Percentiles rank a stretch among this genome's conserved stretches.
These are phyloP conservation scores for Botrytis fabae DNA, from an alignment of 2,329 filamentous ascomycete species.

Conservation along the genomic window DNA sequence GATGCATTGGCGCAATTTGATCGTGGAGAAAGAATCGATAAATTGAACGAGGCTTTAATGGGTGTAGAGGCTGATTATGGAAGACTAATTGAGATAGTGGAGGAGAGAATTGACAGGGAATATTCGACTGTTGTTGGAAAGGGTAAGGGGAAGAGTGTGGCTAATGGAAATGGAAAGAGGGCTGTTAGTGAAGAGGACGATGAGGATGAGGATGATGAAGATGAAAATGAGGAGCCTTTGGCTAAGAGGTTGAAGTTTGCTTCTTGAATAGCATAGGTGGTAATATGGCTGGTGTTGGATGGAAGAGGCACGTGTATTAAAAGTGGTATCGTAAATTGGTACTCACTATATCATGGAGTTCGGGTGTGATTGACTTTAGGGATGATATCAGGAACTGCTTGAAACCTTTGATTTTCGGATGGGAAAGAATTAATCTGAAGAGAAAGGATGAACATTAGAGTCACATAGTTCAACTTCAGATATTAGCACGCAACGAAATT, in stretches of 20 bases:
- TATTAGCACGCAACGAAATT: neutral
- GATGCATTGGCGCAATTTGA: slow-evolving; percentile 71
- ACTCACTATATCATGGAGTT: slow-evolving; percentile 9
- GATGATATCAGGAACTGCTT: slow-evolving; percentile 15
- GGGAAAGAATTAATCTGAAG: neutral
- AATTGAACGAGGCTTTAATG: slow-evolving; percentile 67
- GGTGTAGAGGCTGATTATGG: slow-evolving; percentile 73
- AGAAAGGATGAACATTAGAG: neutral
- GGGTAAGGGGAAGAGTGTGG: slow-evolving; percentile 1
- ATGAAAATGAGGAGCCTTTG: slow-evolving; percentile 25
- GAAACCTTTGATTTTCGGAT: neutral
- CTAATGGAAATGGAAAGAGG: neutral
- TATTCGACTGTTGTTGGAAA: slow-evolving; percentile 12
- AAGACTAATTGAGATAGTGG: slow-evolving; percentile 52
- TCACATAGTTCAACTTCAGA: neutral
- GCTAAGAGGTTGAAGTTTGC: slow-evolving; percentile 34
- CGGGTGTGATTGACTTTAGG: neutral
- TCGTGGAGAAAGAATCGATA: slow-evolving; percentile 65
- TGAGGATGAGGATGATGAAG: slow-evolving; percentile 25
- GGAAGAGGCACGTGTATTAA: neutral
- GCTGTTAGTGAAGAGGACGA: slow-evolving; percentile 19
- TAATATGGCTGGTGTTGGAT: neutral
- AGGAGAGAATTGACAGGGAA: slow-evolving; percentile 27
- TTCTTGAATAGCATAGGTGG: neutral
- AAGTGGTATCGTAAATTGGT: neutral